These are phyloP conservation scores for Stipa capillata DNA, from an alignment of 176 grass and related monocot genomes.

Conservation along the genomic window DNA sequence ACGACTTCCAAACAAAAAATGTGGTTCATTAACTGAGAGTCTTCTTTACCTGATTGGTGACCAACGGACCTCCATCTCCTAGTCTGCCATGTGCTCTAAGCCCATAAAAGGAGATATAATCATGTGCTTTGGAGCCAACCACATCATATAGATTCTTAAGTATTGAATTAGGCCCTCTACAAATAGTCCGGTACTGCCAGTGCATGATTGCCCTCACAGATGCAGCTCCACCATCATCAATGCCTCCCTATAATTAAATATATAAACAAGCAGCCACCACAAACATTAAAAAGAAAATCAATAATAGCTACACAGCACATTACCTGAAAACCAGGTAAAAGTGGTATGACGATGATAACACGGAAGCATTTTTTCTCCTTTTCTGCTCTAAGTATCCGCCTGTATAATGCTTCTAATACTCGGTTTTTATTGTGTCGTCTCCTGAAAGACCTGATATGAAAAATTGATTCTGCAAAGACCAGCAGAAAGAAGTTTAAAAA, in stretches of 20 bases:
- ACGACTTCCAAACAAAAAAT: not conserved
- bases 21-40: not conserved
- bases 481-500: constrained; percentile 4
- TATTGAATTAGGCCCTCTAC: no score
- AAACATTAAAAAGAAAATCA: not conserved
- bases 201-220: no score
- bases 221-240: constrained; percentile 72
- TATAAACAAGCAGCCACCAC: constrained; percentile 1
- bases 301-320: not conserved
- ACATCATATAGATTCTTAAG: constrained; percentile 59
- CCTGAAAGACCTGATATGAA: constrained; percentile 73
- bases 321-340: constrained; percentile 92
- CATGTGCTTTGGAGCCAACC: constrained; percentile 58
- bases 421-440: constrained; percentile 75
- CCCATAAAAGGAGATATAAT: constrained; percentile 84
- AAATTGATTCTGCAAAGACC: constrained; percentile 48
- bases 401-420: constrained; percentile 76
- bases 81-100: constrained; percentile 69
- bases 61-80: constrained; percentile 51
- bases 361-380: constrained; percentile 62
- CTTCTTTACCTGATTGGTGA: constrained; percentile 62
- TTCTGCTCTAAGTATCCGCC: constrained; percentile 67
- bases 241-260: constrained; percentile 49
- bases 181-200: no score
- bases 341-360: constrained; percentile 72